Evolutionary conservation across 1,284 basidiomycete species (phyloP), one percentile per base, ranked within the genome.

Genomic region (Cutaneotrichosporon sp.): DNA sequence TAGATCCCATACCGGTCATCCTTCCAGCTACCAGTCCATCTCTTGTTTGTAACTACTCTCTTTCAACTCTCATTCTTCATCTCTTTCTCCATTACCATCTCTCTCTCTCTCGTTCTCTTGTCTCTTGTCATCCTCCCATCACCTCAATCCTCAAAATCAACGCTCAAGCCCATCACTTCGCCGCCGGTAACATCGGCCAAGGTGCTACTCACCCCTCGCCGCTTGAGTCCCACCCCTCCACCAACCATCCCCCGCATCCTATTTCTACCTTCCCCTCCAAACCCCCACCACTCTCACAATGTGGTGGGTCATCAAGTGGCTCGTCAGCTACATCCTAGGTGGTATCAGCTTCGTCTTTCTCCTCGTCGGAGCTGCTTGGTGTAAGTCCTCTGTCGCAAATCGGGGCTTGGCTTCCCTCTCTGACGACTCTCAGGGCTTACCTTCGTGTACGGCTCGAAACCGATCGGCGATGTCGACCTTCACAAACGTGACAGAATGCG

Each of bases 261-360:
- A 22, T n/a, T 26, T 41, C 38, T 25, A 2, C 29, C 20, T 38
- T 38, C 12, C 11, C 24, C 24, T 24, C 38, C 38, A 14, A 31
- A 9, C 38, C 38, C 38, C 22, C 6, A 14, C 38, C 38, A 26
- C 26, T 24, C 12, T 31, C 29, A 45, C 43, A 31, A 46, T 46
- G 45, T 46, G 33, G 45, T 19, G 33, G 24, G 33, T 61, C 3
- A 61, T 66, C 49, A 56, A 64, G 32, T 66, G 62, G 61, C 51
- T 68, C 17, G 43, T 70, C 31, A 64, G 85, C 32, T 94, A 93
- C 74, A 72, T 94, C 57, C 78, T 94, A 46, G 91, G 91, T 54
- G 91, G 90, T 24, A 60, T 93, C 55, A 90, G 90, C 1, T 87
- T 93, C 70, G 76, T 93, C 50, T 88, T 90, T 20, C 78, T 92